Evolutionary conservation across 139 green algal species (phyloP).

Genomic region (Volvox reticuliferus): DNA sequence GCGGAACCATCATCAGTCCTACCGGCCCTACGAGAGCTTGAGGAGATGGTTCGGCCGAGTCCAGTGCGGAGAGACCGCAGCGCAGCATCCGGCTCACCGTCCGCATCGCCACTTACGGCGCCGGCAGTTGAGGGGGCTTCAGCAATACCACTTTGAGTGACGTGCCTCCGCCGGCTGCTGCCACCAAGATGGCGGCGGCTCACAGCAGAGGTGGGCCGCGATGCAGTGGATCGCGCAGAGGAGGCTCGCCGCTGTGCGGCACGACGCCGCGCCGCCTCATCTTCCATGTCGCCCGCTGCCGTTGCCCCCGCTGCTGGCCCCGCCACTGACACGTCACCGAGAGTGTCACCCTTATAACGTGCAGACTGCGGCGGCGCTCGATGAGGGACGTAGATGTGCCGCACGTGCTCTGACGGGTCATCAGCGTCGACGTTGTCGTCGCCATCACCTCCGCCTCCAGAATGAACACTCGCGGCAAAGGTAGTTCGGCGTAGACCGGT

Average conservation of each 20-base stretch:
- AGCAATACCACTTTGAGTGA: background rate
- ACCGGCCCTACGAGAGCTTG: background rate
- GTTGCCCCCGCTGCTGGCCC: background rate
- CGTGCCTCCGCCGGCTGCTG: background rate
- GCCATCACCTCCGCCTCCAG: no score
- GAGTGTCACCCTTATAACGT: background rate
- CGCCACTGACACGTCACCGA: background rate
- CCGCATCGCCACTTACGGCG: background rate
- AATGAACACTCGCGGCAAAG: background rate
- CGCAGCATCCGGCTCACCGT: background rate
- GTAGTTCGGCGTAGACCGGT: background rate
- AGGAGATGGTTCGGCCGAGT: background rate
- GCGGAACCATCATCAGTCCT: background rate
- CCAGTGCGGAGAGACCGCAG: background rate
- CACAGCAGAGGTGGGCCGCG: background rate
- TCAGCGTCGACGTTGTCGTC: background rate
- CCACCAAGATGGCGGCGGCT: background rate
- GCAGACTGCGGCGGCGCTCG: background rate
- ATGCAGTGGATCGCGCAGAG: background rate
- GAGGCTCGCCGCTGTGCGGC: background rate
- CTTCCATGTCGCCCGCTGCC: background rate
- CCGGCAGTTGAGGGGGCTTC: background rate
- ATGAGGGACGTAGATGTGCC: background rate
- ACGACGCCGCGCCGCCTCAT: background rate
- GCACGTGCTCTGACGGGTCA: background rate